Evolutionary conservation across 257 asterid species (phyloP).

Genomic region (Solanum rostratum): DNA sequence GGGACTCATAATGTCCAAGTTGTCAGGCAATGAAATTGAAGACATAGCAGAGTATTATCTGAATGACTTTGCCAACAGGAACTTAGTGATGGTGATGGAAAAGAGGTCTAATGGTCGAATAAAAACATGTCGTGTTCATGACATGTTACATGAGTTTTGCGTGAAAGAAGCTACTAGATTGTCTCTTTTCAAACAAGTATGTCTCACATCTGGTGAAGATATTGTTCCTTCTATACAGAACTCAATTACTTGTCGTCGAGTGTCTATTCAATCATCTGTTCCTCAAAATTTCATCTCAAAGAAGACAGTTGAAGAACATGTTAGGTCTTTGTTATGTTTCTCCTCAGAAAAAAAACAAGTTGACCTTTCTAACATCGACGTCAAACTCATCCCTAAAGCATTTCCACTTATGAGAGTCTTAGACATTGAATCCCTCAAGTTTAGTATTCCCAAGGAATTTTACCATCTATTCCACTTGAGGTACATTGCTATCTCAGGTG

Average conservation of each 20-base stretch:
- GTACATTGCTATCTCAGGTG: background rate
- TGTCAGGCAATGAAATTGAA: background rate
- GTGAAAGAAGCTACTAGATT: background rate
- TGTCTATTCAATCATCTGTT: background rate
- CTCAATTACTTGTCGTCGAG: background rate
- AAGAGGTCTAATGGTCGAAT: conserved; percentile 2
- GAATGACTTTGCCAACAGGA: conserved; percentile 4
- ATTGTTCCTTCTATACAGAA: background rate
- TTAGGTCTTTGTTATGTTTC: background rate
- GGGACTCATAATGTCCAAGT: conserved; percentile 3
- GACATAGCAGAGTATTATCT: conserved; percentile 6
- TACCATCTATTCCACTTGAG: background rate
- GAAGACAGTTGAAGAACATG: background rate
- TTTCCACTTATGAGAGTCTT: background rate
- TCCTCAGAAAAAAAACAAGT: background rate
- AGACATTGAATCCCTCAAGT: background rate
- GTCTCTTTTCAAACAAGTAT: background rate
- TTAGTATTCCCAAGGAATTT: background rate
- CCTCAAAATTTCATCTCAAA: background rate
- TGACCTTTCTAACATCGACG: background rate
- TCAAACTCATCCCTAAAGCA: background rate
- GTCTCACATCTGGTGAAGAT: background rate
- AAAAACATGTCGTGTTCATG: conserved; percentile 8
- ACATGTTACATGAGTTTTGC: conserved; percentile 17
- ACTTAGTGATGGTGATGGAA: conserved; percentile 6